phyloP scores from a whole-genome alignment of 768 basidiomycete species.

The Termitomyces bulborhizus region DNA sequence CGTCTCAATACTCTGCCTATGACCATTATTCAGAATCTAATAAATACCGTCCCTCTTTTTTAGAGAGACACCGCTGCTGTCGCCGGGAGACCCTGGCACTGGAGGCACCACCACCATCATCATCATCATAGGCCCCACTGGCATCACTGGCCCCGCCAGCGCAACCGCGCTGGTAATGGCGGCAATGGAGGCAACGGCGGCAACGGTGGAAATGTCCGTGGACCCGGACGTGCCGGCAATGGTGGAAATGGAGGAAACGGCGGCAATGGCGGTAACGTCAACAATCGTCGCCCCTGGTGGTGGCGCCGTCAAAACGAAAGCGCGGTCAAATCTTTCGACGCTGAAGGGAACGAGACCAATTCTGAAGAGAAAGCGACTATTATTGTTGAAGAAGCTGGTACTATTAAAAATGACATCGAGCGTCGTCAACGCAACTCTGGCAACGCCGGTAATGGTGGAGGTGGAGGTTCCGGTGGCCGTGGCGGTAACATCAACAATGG shows the following conservation, averaged over 20 bases:
- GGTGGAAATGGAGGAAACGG: too few relatives aligned
- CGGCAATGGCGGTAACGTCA: too few relatives aligned
- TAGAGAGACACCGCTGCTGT: not conserved
- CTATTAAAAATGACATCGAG: not conserved
- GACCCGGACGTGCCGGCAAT: too few relatives aligned
- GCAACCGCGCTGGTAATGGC: too few relatives aligned
- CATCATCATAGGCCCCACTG: not conserved
- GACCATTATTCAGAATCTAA: too few relatives aligned
- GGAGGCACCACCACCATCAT: not conserved
- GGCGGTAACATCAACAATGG: not conserved
- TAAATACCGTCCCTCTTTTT: not conserved
- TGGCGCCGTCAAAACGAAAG: not conserved
- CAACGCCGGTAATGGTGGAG: conserved; percentile 1
- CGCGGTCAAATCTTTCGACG: not conserved
- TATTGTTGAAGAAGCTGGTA: too few relatives aligned
- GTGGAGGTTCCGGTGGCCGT: not conserved
- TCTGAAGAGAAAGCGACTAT: too few relatives aligned
- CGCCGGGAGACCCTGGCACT: not conserved
- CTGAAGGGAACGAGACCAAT: too few relatives aligned
- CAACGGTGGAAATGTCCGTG: too few relatives aligned
- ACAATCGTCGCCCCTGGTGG: not conserved
- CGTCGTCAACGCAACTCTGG: not conserved
- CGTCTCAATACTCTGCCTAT: not conserved
- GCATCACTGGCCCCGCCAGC: not conserved
- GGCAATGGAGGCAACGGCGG: too few relatives aligned